Evolutionary conservation across 306 rosid genomes (phyloP), one percentile per base, ranked within the genome.

Genomic region (Crataegus laevigata): DNA sequence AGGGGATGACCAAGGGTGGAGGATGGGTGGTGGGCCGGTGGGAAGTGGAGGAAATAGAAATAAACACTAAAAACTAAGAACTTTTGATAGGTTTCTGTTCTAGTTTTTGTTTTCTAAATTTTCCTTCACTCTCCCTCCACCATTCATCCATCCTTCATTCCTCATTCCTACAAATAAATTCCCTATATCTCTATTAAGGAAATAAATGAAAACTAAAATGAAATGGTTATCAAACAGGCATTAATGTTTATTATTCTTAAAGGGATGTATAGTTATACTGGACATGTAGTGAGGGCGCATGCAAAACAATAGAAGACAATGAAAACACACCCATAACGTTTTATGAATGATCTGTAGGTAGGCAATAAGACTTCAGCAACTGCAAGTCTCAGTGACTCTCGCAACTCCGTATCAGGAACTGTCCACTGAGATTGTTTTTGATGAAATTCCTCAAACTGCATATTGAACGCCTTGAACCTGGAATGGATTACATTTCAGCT

Each of bases 351-450:
- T 82, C 98, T 84, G 84, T 94, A 92, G 11, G 97, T 98, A 13
- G 99, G 98, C 82, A 94, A 79, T 71, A 94, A 82, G 83, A 94
- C 93, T 89, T 89, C 96, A 52, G 99, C 96, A 72, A 94, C 98
- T 0, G 98, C 91, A 72, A 94, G 99, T 83, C 96, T 84, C 36
- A 94, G 89, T 80, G 99, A 94, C 79, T 92, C 99, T 79, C 93
- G 92, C 81, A 94, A 85, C 87, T 94, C 98, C 0, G 87, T 66
- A 87, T 94, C 99, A 8, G 93, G 99, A 78, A 90, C 99, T 4
- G 96, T 83, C 99, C 99, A 94, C 73, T 94, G 96, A 72, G 96
- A 94, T 82, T 94, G 99, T 68, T 87, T 94, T 85, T 92, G 99
- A 85, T 94, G 98, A 75, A 92, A 90, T 65, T 94, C 99, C 89